Evolutionary conservation across 1,284 basidiomycete species (phyloP).

Genomic region (Amylostereum chailletii): DNA sequence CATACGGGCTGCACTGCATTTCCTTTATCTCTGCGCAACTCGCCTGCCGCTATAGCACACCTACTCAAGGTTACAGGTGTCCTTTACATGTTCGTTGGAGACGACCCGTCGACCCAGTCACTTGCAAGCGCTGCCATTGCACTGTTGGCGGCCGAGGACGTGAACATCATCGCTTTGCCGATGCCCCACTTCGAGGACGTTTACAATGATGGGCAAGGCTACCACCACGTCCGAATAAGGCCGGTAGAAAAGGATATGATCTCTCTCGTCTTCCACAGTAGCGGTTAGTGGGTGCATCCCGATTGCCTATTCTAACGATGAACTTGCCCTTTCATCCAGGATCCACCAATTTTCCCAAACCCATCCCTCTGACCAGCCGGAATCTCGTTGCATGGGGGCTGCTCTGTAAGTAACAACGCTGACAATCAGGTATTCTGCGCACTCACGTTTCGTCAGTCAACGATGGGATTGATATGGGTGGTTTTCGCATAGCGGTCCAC

Average conservation of each 20-base stretch:
- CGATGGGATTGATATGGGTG: slow-evolving; percentile 11
- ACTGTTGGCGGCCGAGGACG: not conserved
- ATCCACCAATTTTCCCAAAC: slow-evolving; percentile 16
- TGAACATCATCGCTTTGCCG: not conserved
- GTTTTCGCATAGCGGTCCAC: slow-evolving; percentile 12
- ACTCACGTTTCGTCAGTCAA: not conserved
- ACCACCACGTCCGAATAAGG: not conserved
- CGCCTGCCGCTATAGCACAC: slow-evolving; percentile 2
- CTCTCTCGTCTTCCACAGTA: not conserved
- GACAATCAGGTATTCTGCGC: not conserved
- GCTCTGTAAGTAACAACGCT: slow-evolving; percentile 9
- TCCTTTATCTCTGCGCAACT: slow-evolving; percentile 15
- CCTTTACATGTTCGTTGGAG: slow-evolving; percentile 3
- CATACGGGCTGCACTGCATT: slow-evolving; percentile 15
- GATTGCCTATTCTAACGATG: not conserved
- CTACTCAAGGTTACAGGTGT: slow-evolving; percentile 1
- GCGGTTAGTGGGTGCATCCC: not conserved
- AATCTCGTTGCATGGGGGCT: slow-evolving; percentile 4
- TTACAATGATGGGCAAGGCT: not conserved
- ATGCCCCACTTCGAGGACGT: slow-evolving; percentile 3
- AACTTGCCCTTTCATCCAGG: slow-evolving; percentile 8
- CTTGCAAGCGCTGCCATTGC: not conserved
- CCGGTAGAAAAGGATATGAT: not conserved
- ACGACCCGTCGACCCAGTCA: slow-evolving; percentile 3
- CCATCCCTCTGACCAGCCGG: slow-evolving; percentile 13